phyloP scores from a whole-genome alignment of 2,329 filamentous ascomycete genomes.

The Mycosphaerella arachidis region DNA sequence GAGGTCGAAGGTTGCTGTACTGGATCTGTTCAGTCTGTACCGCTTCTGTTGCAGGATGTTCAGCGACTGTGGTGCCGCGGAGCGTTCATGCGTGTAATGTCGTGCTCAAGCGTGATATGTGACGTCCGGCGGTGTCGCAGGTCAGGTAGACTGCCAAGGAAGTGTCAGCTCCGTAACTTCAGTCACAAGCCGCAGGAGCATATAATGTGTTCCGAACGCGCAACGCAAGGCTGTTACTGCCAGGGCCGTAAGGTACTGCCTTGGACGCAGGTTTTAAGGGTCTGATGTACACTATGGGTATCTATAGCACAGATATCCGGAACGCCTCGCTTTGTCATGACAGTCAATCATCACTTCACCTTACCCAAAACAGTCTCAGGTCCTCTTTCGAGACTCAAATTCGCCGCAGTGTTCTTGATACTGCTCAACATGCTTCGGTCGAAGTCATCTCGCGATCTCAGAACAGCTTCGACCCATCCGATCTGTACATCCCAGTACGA shows the following conservation, averaged over 20 bases:
- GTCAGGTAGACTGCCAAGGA: background rate
- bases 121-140: background rate
- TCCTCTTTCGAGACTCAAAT: conserved; percentile 74
- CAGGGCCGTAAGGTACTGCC: background rate
- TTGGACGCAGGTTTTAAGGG: no score
- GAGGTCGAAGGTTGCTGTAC: conserved; percentile 3
- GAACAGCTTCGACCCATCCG: conserved; percentile 88
- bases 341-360: conserved; percentile 42
- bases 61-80: no score
- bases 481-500: conserved; percentile 93
- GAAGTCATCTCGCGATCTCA: conserved; percentile 86
- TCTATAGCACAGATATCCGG: background rate
- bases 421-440: conserved; percentile 83
- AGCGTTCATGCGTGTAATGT: no score
- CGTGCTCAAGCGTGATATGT: background rate
- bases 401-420: conserved; percentile 83
- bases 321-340: conserved; percentile 3
- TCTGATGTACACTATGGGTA: background rate
- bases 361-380: conserved; percentile 92
- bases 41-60: background rate
- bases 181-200: background rate
- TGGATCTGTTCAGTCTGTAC: background rate
- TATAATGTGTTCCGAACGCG: no score
- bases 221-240: background rate
- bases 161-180: background rate